Percentiles rank a stretch among this genome's conserved stretches.
Conservation (phyloP, 1,139 yeast genomes). For the Candida pseudoviswanathii region DNA sequence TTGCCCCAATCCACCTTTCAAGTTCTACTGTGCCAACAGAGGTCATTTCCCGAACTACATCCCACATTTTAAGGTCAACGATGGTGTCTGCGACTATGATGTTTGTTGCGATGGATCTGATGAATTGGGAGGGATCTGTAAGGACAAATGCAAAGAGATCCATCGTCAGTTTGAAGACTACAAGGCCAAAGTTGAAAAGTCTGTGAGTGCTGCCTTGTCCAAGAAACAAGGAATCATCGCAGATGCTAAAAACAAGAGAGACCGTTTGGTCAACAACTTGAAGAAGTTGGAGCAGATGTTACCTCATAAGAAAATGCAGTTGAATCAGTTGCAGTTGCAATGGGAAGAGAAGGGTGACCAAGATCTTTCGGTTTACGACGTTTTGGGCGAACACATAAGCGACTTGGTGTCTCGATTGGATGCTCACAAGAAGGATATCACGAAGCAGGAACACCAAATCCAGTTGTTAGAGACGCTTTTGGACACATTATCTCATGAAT, state of each 20-base stretch:
- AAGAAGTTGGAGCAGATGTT: slow-evolving; percentile 28
- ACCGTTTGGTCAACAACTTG: slow-evolving; percentile 29
- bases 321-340: slow-evolving; percentile 16
- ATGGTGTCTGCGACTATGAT: slow-evolving; percentile 91
- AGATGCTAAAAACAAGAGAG: slow-evolving; percentile 24
- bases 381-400: slow-evolving; percentile 21
- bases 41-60: slow-evolving; percentile 66
- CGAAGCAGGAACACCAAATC: slow-evolving; percentile 21
- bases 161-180: slow-evolving; percentile 31
- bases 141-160: slow-evolving; percentile 58
- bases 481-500: slow-evolving; percentile 51
- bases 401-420: slow-evolving; percentile 14
- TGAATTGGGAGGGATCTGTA: slow-evolving; percentile 58
- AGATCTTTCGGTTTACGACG: slow-evolving; percentile 21
- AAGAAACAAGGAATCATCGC: slow-evolving; percentile 26
- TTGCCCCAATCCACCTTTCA: slow-evolving; percentile 50
- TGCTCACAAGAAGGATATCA: slow-evolving; percentile 12
- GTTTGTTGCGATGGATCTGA: slow-evolving; percentile 95
- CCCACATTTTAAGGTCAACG: slow-evolving; percentile 69
- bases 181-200: slow-evolving; percentile 17
- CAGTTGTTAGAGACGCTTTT: slow-evolving; percentile 46
- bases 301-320: slow-evolving; percentile 25
- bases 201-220: slow-evolving; percentile 25
- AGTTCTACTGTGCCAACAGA: slow-evolving; percentile 75
- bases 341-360: slow-evolving; percentile 15